A percentile compares a stretch with the other conserved stretches of the same genome.
phyloP scores from a whole-genome alignment of 495 filamentous ascomycete genomes.

The Niebla homalea region DNA sequence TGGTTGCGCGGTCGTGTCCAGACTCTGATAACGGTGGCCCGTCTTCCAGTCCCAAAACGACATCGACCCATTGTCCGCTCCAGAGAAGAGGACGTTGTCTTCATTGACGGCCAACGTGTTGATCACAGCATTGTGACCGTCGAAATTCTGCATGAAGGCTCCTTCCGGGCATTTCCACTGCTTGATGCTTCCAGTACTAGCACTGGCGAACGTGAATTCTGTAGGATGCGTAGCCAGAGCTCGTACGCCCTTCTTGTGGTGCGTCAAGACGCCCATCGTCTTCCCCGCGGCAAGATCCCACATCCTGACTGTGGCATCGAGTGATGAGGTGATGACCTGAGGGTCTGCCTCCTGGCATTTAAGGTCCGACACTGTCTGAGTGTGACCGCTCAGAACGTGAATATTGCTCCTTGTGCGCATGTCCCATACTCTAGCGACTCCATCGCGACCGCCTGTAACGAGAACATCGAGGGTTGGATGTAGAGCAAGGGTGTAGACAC shows the following conservation, averaged over 20 bases:
- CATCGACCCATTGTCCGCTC: constrained; percentile 92
- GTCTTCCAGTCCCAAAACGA: constrained; percentile 99
- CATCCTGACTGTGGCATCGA: constrained; percentile 83
- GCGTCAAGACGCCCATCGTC: constrained; percentile 87
- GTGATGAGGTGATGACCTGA: constrained; percentile 80
- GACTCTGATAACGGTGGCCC: constrained; percentile 73
- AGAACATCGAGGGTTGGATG: constrained; percentile 92
- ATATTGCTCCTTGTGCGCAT: constrained; percentile 94
- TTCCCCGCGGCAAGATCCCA: constrained; percentile 97
- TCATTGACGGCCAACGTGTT: constrained; percentile 91
- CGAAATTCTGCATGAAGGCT: constrained; percentile 98
- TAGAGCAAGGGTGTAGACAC: constrained; percentile 81
- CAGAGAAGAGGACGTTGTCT: constrained; percentile 88
- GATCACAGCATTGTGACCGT: constrained; percentile 90
- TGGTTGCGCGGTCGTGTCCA: constrained; percentile 86
- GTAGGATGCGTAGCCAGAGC: constrained; percentile 74
- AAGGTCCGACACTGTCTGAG: constrained; percentile 73
- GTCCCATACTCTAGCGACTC: constrained; percentile 92
- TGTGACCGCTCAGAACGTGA: constrained; percentile 85
- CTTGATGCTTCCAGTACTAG: constrained; percentile 87
- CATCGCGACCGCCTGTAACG: constrained; percentile 89
- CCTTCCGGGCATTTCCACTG: constrained; percentile 99
- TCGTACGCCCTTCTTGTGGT: constrained; percentile 96
- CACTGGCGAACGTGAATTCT: constrained; percentile 94
- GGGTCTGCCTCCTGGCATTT: constrained; percentile 95